Evolutionary conservation across 2,329 filamentous ascomycete genomes (phyloP), one percentile per base, ranked within the genome.

Genomic region (Hawksworthiomyces lignivorus): DNA sequence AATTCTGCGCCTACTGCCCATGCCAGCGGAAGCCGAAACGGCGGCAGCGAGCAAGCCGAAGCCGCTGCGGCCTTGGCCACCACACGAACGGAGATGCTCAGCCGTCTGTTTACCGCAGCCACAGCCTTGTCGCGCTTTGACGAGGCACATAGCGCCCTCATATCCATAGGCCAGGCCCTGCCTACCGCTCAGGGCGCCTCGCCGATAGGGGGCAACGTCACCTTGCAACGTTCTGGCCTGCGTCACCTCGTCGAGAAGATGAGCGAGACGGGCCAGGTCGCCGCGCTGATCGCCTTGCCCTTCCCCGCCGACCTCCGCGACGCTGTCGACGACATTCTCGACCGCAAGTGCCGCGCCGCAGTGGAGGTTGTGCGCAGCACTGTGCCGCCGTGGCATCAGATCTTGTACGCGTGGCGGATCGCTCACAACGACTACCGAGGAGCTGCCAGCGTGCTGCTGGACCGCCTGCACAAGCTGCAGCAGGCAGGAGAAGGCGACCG

Each of bases 381-480:
- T 1, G n/a, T n/a, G n/a, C n/a, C n/a, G n/a, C 84, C 87, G 4
- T 94, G 89, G 57, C 86, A 92, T 57, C 85, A 90, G 54, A 83
- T 96, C 43, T 76, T 97, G 36, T 95, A 96, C 60, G 82, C 89
- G 4, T 96, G 90, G 78, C 80, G 92, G 39, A 82, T 95, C 50
- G 80, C 80, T 48, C 82, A 82, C 51, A 79, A 80, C 54, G 86
- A 97, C 64, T 94, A 88, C 70, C 85, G 90, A 33, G 92, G 90
- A 38, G 80, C 77, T 2, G 79, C 80, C 4, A 71, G 76, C 2
- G 67, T 80, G 21, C 65, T 82, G 5, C 64, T 82, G 18, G 77
- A 83, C 53, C 70, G 77, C 27, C 72, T 84, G 40, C 74, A 79
- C 51, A 78, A 77, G 58, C 67, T 84, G 14, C 70, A 72, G 47